Base-by-base conservation (phyloP, 371 early-diverging fungal species). In the Mortierella sp. region DNA sequence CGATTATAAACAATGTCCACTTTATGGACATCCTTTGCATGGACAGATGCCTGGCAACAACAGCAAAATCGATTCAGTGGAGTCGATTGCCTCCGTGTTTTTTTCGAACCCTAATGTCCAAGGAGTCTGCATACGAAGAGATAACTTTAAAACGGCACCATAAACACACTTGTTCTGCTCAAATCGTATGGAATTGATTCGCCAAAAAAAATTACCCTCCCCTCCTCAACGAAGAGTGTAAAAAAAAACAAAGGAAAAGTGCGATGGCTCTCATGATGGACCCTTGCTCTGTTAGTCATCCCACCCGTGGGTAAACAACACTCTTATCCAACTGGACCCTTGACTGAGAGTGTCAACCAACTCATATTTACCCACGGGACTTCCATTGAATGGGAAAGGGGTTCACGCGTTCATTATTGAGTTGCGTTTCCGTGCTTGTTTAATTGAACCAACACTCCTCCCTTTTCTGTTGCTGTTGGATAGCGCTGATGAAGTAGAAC, bases 261-360 rank as follows among this genome's bases (percentile, higher is more conserved):
- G 64, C 37, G 64, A 64, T 64, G 64, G 64, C 64, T 64, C 64
- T 64, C 37, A 37, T 21, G 64, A 64, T 64, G 64, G 64, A 19
- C 37, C 37, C 64, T 37, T 64, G n/a, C 10, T 61, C 19, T 55
- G 43, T 76, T 76, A 54, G 76, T 76, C 76, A 76, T 76, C 53
- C 50, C 44, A 40, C 54, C 69, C 70, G 70, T 76, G 69, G 70
- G 21, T 46, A 54, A 74, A 31, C 5, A 59, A 59, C 31, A 14
- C n/a, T 59, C 14, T 59, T 59, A 31, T 28, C 48, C 40, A 50
- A 48, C 19, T 69, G 50, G 44, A 61, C 40, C 73, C 44, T 55
- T 73, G 64, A 16, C 64, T 37, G 64, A 6, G 0, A 53, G 14
- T 6, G 64, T 16, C 37, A 37, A 14, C 37, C 59, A 59, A 64